Conservation (phyloP, 192 early-diverging fungal genomes). For the Allomyces arbusculus region DNA sequence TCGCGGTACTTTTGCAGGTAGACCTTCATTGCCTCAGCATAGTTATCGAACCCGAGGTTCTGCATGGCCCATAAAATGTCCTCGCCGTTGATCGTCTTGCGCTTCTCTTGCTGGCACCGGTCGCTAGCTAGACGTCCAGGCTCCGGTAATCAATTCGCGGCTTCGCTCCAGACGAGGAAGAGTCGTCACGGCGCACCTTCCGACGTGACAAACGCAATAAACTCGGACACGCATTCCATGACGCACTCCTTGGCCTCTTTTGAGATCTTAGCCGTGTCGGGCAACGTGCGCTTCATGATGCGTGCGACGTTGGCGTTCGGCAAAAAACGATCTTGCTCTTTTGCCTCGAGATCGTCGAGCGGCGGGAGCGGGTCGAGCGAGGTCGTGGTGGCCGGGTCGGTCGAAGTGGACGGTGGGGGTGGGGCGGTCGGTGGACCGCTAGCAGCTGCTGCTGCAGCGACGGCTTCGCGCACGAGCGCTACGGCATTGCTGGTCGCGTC, state of each 20-base stretch:
- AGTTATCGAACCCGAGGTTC: constrained; percentile 93
- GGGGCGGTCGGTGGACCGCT: too few relatives aligned
- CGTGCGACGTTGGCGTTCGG: constrained; percentile 88
- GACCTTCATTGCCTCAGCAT: constrained; percentile 68
- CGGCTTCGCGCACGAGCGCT: too few relatives aligned
- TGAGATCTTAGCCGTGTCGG: constrained; percentile 93
- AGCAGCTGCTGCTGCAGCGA: too few relatives aligned
- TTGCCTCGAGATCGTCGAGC: too few relatives aligned
- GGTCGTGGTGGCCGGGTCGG: too few relatives aligned
- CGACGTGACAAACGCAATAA: constrained; percentile 93
- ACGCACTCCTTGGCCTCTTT: constrained; percentile 95
- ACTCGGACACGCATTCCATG: constrained; percentile 94
- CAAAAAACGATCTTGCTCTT: constrained; percentile 81
- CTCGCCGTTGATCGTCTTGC: constrained; percentile 96
- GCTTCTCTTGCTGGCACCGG: constrained; percentile 78
- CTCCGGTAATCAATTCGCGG: background rate
- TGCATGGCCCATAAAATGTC: constrained; percentile 97
- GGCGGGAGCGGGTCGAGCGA: too few relatives aligned
- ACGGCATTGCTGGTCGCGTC: too few relatives aligned
- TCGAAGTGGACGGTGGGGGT: too few relatives aligned
- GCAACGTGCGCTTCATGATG: constrained; percentile 92
- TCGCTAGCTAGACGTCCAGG: constrained; percentile 47
- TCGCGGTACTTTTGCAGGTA: constrained; percentile 80
- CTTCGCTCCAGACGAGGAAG: background rate
- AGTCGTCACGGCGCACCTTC: constrained; percentile 34